Percentiles rank a stretch among this genome's conserved stretches.
Evolutionary conservation across 2,329 filamentous ascomycete species (phyloP).

Genomic region (Mycosphaerella arachidis): DNA sequence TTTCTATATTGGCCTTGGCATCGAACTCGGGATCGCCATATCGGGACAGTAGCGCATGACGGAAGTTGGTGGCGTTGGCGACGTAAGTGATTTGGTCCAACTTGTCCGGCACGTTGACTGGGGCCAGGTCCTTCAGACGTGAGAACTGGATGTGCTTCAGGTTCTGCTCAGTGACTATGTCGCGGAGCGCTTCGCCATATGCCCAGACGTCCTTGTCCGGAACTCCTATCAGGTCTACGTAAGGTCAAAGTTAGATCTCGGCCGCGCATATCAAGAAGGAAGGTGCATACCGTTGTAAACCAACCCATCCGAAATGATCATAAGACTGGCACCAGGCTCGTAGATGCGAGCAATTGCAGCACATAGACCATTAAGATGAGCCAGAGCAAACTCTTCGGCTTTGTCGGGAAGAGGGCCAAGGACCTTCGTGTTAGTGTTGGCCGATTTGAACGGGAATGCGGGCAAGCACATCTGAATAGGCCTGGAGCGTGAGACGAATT

Average conservation of each 20-base stretch:
- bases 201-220: constrained; percentile 11
- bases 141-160: constrained; percentile 14
- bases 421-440: constrained; percentile 14
- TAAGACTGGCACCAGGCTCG: constrained; percentile 11
- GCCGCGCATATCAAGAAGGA: not conserved
- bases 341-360: constrained; percentile 12
- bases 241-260: not conserved
- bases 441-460: constrained; percentile 19
- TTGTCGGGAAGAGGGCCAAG: constrained; percentile 15
- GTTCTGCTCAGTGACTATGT: constrained; percentile 6
- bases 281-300: constrained; percentile 16
- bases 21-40: constrained; percentile 11
- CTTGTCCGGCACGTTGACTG: constrained; percentile 11
- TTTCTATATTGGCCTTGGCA: constrained; percentile 1
- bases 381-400: constrained; percentile 15
- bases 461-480: constrained; percentile 15
- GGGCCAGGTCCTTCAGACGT: constrained; percentile 12
- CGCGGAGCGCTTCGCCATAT: constrained; percentile 11
- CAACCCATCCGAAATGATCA: constrained; percentile 17
- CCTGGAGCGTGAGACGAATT: not conserved
- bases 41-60: constrained; percentile 10
- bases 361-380: constrained; percentile 11
- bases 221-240: constrained; percentile 10
- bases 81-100: constrained; percentile 17
- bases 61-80: constrained; percentile 18